phyloP scores from a whole-genome alignment of 805 yeast genomes.

The Starmerella stellata region DNA sequence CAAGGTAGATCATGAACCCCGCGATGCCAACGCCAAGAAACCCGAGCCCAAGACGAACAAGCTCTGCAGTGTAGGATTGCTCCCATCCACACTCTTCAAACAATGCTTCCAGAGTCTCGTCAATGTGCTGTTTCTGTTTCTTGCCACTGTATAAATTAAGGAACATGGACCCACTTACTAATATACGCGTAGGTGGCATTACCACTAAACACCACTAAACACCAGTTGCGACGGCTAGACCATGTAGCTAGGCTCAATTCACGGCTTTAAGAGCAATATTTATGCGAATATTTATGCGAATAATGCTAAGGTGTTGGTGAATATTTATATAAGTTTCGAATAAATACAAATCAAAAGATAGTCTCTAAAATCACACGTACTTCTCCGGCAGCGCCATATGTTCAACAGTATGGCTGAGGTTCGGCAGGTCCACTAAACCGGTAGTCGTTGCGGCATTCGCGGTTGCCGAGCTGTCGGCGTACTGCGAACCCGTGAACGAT shows the following conservation, averaged over 20 bases:
- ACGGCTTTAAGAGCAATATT: too few species aligned
- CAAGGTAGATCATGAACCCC: slow-evolving; percentile 10
- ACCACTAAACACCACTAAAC: not conserved
- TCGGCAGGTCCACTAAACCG: slow-evolving; percentile 11
- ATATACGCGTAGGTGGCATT: not conserved
- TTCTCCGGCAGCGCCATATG: slow-evolving; percentile 12
- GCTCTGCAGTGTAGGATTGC: slow-evolving; percentile 13
- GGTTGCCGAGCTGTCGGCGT: slow-evolving; percentile 19
- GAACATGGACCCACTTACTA: not conserved
- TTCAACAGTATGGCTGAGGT: slow-evolving; percentile 11
- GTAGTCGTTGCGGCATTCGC: slow-evolving; percentile 18
- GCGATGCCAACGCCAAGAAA: slow-evolving; percentile 12
- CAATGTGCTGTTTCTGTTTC: slow-evolving; percentile 14
- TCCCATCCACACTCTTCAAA: slow-evolving; percentile 13
- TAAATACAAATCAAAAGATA: too few species aligned
- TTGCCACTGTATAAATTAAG: slow-evolving; percentile 13
- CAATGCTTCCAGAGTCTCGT: slow-evolving; percentile 12
- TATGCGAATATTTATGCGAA: too few species aligned
- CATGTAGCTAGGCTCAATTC: too few species aligned
- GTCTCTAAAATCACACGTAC: not conserved
- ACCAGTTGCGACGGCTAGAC: too few species aligned
- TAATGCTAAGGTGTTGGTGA: too few species aligned
- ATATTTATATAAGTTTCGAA: too few species aligned
- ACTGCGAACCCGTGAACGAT: slow-evolving; percentile 15
- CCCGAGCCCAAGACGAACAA: slow-evolving; percentile 12